Percentiles rank a stretch among this genome's conserved stretches.
Conservation (phyloP, 768 basidiomycete genomes). For the Pleurotus cornucopiae region DNA sequence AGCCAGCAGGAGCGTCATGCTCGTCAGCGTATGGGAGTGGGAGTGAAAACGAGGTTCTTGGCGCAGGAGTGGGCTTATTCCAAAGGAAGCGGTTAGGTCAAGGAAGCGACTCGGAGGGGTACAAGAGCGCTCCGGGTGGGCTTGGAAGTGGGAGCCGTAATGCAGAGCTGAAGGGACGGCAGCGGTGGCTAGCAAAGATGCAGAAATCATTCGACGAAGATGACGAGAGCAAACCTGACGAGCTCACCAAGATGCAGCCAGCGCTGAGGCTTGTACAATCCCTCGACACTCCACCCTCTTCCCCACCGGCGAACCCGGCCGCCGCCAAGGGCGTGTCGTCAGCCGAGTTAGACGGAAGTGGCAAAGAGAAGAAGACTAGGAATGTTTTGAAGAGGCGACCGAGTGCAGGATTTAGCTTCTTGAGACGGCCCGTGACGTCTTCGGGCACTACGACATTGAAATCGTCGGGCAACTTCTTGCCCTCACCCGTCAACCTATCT, state of each 20-base stretch:
- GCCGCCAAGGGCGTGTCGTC: background rate
- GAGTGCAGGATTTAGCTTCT: constrained; percentile 1
- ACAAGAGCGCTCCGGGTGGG: constrained; percentile 1
- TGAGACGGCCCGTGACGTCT: background rate
- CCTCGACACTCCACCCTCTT: constrained; percentile 1
- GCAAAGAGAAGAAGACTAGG: constrained; percentile 4
- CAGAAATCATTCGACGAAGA: background rate
- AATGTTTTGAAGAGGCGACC: constrained; percentile 9
- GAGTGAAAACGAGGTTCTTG: constrained; percentile 1
- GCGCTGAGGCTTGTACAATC: constrained; percentile 1
- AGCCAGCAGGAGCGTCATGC: constrained; percentile 17
- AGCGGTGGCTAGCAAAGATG: constrained; percentile 3
- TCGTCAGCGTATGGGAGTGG: background rate
- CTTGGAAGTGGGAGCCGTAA: background rate
- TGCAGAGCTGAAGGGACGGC: constrained; percentile 2
- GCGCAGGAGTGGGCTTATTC: background rate
- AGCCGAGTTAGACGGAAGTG: background rate
- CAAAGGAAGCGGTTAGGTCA: background rate
- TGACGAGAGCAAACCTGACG: background rate
- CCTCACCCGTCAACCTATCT: background rate
- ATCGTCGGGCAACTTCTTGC: background rate
- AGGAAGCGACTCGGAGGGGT: constrained; percentile 5
- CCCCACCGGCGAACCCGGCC: background rate
- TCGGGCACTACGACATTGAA: background rate
- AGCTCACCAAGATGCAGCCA: background rate